Percentiles rank a stretch among this genome's conserved stretches.
phyloP scores from a whole-genome alignment of 331 rosid genomes.

The Quercus tomentella region DNA sequence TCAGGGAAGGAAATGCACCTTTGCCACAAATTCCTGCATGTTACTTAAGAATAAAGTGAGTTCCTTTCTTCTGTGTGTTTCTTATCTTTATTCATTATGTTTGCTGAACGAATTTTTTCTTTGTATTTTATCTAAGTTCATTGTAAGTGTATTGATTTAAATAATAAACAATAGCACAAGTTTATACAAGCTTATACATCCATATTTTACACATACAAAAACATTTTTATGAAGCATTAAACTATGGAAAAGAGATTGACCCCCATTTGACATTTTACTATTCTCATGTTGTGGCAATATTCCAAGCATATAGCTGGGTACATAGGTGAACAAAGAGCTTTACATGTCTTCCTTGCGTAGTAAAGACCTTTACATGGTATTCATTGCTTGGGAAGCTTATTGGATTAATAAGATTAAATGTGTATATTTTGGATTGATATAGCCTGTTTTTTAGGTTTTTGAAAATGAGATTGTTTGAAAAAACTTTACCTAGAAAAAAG shows the following conservation, averaged over 20 bases:
- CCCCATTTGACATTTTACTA: background rate
- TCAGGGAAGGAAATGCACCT: conserved; percentile 64
- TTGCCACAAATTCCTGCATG: conserved; percentile 58
- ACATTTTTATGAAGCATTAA: no score
- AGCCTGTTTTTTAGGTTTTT: no score
- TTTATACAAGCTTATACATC: background rate
- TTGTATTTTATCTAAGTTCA: background rate
- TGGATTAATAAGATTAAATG: background rate
- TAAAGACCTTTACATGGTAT: background rate
- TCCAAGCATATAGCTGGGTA: background rate
- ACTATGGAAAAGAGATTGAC: background rate
- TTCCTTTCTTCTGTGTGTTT: conserved; percentile 6
- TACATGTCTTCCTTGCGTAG: background rate
- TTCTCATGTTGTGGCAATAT: background rate
- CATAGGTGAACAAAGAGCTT: background rate
- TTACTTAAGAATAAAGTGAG: conserved; percentile 70
- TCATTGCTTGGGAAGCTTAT: background rate
- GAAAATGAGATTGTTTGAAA: no score
- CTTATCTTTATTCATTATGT: background rate
- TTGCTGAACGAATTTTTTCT: background rate
- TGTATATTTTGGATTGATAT: background rate
- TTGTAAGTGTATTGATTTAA: background rate
- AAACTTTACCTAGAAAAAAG: no score
- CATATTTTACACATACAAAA: no score
- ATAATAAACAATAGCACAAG: background rate